Base-by-base conservation (phyloP, 2,329 filamentous ascomycete species). In the Domatiomyces globalis region DNA sequence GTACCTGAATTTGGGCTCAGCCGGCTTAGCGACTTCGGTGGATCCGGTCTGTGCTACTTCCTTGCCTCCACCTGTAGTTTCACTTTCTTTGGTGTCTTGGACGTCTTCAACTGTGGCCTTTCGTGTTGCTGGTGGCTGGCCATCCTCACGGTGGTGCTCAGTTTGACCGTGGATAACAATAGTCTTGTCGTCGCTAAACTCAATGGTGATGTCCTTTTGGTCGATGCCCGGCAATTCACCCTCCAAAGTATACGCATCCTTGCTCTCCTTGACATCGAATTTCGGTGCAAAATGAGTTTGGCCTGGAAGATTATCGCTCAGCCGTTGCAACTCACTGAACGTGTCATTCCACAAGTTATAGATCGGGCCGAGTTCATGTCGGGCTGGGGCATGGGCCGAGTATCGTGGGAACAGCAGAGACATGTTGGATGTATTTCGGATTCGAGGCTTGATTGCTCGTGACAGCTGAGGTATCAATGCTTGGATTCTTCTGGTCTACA, bases 201-300 rank as follows among this genome's bases (percentile, higher is more conserved):
- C 69, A 48, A 75, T 69, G 43, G 69, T 63, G 48, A 75, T 60
- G 50, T 72, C 64, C 53, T 72, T 67, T 57, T 72, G 68, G 19
- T 63, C 62, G 51, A 74, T 64, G 9, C 73, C 73, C 1, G 73
- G 71, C 0, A 75, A 61, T 50, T 75, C 73, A n/a, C 72, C 72
- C 48, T 74, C 69, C 10, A 75, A 66, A 55, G 69, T 59, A 60
- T 73, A 75, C 44, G 65, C 63, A 5, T 70, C 63, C 2, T 66
- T 62, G 27, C 61, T 65, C 59, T 74, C 73, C 51, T 67, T 67
- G 47, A 74, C 65, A 57, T 75, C 72, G 54, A 74, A 74, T 46
- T 64, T 64, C 39, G 72, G 72, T 5, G 65, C 60, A 59, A 73
- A 71, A 6, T 61, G 58, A 33, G 52, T 52, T 51, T 49, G 65